Evolutionary conservation across 2,329 filamentous ascomycete species (phyloP), one percentile per base, ranked within the genome.

Genomic region (Diaporthe caulivora): DNA sequence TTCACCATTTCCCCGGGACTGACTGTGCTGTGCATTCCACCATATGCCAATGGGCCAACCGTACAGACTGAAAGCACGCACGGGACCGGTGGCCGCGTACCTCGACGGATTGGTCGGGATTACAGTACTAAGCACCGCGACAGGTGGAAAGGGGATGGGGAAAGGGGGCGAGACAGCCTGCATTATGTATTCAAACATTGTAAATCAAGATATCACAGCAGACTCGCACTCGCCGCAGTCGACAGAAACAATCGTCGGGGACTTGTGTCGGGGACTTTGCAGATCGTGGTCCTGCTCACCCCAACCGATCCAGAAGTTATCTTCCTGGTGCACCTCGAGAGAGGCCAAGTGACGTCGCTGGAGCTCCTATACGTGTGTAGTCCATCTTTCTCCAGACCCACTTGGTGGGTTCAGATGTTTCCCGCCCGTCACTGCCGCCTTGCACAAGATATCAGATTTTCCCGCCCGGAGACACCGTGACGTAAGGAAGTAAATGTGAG

Each of bases 291-390:
- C 44, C 62, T 53, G 62, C 62, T 37, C 44, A 11, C 62, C 62
- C 62, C 62, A 26, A 67, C 47, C 62, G 62, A 40, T 53, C 62
- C 62, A 67, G 31, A 67, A 53, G n/a, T 67, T 44, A 67, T 67
- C 62, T 67, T 65, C 62, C 47, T 67, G 53, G 62, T 67, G 62
- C 29, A 31, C 62, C 40, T 40, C 21, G 26, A 29, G n/a, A n/a
- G 21, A n/a, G 62, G 62, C 21, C 44, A 53, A 67, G 62, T 67
- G 62, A 67, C 62, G 62, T 67, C 62, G 62, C 47, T 9, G 44
- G 62, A 31, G 31, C 47, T 37, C 62, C 62, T 53, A 15, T 31
- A 53, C 62, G n/a, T n/a, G n/a, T n/a, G n/a, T n/a, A n/a, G n/a
- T n/a, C 62, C 62, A 53, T 53, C 51, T 37, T 65, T 40, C 62